phyloP scores from a whole-genome alignment of 768 basidiomycete genomes.

The Epithele typhae region DNA sequence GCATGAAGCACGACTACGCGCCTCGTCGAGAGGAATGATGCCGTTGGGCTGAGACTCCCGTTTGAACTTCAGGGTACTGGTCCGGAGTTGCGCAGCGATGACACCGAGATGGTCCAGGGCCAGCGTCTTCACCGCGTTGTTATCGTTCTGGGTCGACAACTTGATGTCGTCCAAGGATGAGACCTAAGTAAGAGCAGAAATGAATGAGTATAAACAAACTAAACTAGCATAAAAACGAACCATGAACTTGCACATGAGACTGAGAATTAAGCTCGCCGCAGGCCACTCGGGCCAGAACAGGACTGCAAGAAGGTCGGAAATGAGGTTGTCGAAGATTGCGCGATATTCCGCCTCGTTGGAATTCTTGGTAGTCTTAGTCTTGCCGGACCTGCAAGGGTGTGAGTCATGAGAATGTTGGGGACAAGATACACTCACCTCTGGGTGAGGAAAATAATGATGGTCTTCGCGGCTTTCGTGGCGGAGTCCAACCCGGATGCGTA shows the following conservation, averaged over 20 bases:
- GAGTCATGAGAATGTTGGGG: background rate
- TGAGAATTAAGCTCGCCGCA: constrained; percentile 77
- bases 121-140: constrained; percentile 81
- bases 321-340: constrained; percentile 85
- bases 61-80: constrained; percentile 43
- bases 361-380: constrained; percentile 83
- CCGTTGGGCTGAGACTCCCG: constrained; percentile 20
- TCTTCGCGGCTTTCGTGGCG: constrained; percentile 79
- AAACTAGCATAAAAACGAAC: constrained; percentile 32
- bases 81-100: constrained; percentile 80
- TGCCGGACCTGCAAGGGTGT: constrained; percentile 59
- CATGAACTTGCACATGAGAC: constrained; percentile 82
- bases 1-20: constrained; percentile 24
- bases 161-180: constrained; percentile 81
- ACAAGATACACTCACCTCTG: constrained; percentile 19
- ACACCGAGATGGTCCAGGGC: constrained; percentile 91
- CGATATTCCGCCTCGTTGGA: constrained; percentile 94
- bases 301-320: constrained; percentile 83
- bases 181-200: constrained; percentile 51
- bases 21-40: constrained; percentile 71
- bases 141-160: constrained; percentile 57
- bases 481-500: constrained; percentile 75
- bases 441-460: constrained; percentile 46
- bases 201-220: too few species aligned
- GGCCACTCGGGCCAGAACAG: constrained; percentile 98